Conservation (phyloP, 352 stramenopile species). For the Blastocystis sp. region DNA sequence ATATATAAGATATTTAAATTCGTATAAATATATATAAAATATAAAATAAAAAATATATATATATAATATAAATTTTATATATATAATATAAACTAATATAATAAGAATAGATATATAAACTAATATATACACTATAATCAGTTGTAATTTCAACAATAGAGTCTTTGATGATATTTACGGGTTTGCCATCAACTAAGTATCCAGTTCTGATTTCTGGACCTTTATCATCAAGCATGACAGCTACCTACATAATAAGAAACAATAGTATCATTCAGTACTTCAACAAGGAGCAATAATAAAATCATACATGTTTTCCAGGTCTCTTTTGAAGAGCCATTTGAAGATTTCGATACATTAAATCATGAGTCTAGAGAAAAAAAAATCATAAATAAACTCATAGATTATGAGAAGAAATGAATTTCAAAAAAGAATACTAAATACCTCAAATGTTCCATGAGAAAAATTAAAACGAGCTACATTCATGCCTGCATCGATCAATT, state of each 20-base stretch:
- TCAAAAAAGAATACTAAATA: neutral
- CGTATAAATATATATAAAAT: too few relatives aligned
- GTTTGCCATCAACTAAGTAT: constrained; percentile 48
- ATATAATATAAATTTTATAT: too few relatives aligned
- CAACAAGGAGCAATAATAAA: too few relatives aligned
- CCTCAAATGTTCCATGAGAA: constrained; percentile 82
- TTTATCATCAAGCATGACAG: constrained; percentile 82
- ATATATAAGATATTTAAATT: too few relatives aligned
- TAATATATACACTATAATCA: constrained; percentile 60
- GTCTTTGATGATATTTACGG: constrained; percentile 47
- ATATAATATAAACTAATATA: too few relatives aligned
- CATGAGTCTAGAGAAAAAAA: constrained; percentile 16
- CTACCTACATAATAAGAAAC: too few relatives aligned
- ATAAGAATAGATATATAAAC: too few relatives aligned
- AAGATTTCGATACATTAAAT: constrained; percentile 23
- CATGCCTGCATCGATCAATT: constrained; percentile 74
- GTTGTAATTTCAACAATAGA: constrained; percentile 63
- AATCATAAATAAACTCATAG: too few relatives aligned
- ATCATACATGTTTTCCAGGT: constrained; percentile 23
- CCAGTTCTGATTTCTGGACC: constrained; percentile 81
- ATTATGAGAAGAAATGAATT: too few relatives aligned
- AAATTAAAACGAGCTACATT: constrained; percentile 94
- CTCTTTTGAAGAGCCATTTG: constrained; percentile 19
- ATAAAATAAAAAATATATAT: too few relatives aligned
- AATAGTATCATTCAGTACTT: too few relatives aligned